phyloP scores from a whole-genome alignment of 2,329 filamentous ascomycete species.

The Nigrograna mackinnonii region DNA sequence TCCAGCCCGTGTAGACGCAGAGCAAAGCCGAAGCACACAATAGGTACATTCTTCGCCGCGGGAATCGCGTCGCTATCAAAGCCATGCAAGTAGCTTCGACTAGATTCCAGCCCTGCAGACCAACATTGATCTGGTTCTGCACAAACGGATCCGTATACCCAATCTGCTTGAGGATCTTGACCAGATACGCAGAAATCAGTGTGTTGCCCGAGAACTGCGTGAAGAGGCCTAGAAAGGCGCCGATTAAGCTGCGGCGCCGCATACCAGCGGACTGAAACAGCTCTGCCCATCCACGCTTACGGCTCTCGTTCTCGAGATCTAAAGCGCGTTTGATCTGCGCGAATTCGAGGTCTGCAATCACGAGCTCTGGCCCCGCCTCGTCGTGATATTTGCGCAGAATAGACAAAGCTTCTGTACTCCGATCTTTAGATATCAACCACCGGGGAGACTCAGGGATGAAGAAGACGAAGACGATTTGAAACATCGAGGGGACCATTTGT shows the following conservation, averaged over 20 bases:
- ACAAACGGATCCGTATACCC: constrained; percentile 38
- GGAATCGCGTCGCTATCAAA: not conserved
- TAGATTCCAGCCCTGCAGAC: constrained; percentile 45
- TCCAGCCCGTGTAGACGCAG: not conserved
- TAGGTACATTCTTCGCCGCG: not conserved
- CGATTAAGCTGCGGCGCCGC: constrained; percentile 44
- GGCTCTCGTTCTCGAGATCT: constrained; percentile 20
- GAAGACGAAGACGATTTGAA: constrained; percentile 39
- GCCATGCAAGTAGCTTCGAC: constrained; percentile 32
- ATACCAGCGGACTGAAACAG: constrained; percentile 38
- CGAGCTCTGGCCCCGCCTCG: constrained; percentile 25
- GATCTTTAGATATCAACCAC: constrained; percentile 59
- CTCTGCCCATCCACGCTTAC: constrained; percentile 10
- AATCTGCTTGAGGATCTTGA: constrained; percentile 40
- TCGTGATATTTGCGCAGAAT: constrained; percentile 52
- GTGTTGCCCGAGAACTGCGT: constrained; percentile 46
- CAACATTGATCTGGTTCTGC: constrained; percentile 43
- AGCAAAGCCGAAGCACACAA: not conserved
- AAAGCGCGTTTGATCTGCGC: constrained; percentile 16
- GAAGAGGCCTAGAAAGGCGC: constrained; percentile 40
- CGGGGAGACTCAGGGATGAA: constrained; percentile 60
- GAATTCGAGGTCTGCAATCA: constrained; percentile 30
- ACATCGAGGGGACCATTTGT: not conserved
- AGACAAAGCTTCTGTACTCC: constrained; percentile 50
- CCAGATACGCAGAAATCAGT: constrained; percentile 42